These are phyloP conservation scores for Curvularia spicifera DNA, from an alignment of 2,329 filamentous ascomycete genomes.

Conservation along the genomic window DNA sequence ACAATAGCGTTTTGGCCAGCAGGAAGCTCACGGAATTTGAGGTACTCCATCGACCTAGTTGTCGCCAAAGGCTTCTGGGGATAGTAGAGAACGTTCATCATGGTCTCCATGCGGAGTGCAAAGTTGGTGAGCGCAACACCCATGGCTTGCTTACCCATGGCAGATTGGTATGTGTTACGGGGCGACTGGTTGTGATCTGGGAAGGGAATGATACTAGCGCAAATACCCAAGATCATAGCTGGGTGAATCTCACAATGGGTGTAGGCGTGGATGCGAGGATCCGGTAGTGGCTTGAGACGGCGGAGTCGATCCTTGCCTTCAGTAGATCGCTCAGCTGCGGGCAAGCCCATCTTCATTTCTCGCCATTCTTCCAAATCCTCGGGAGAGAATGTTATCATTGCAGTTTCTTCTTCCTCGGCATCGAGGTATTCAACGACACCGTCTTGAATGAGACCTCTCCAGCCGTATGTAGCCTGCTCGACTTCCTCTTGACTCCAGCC, in stretches of 20 bases:
- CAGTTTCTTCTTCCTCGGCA: constrained; percentile 96
- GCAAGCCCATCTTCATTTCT: constrained; percentile 53
- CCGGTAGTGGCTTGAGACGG: constrained; percentile 86
- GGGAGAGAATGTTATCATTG: constrained; percentile 99
- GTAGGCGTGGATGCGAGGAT: constrained; percentile 86
- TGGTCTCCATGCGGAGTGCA: constrained; percentile 96
- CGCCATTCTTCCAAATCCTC: constrained; percentile 79
- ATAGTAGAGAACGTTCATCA: constrained; percentile 99
- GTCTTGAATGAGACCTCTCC: constrained; percentile 81
- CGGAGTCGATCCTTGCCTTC: constrained; percentile 79
- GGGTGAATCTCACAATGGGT: constrained; percentile 99
- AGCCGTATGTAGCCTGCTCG: constrained; percentile 73
- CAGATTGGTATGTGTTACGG: constrained; percentile 98
- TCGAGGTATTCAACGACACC: constrained; percentile 96
- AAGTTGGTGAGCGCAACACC: constrained; percentile 98
- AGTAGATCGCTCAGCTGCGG: constrained; percentile 48
- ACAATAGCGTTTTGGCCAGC: constrained; percentile 98
- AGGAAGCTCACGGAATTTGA: constrained; percentile 96
- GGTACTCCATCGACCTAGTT: constrained; percentile 96
- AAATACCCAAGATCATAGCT: constrained; percentile 98
- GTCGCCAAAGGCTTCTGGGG: constrained; percentile 97
- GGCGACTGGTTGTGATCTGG: constrained; percentile 99
- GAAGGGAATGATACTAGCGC: constrained; percentile 99
- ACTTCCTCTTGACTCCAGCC: constrained; percentile 66
- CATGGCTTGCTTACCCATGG: constrained; percentile 99